Evolutionary conservation across 176 grass and related monocot species (phyloP), one percentile per base, ranked within the genome.

Genomic region (Oryza coarctata): DNA sequence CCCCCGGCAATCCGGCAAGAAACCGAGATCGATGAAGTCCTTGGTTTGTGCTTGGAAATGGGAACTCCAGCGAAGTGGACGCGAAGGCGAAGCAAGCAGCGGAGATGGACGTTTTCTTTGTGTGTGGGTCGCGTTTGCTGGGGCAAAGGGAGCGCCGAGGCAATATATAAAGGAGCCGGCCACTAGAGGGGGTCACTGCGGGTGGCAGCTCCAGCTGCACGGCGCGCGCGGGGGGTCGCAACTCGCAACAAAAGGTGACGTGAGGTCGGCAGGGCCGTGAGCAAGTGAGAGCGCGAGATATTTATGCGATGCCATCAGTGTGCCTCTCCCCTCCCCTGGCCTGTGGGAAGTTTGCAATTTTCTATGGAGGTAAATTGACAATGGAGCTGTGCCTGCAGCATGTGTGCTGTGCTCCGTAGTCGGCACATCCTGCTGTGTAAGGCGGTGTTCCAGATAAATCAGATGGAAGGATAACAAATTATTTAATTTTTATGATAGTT

Each of bases 151-250:
- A 58, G 58, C 23, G 41, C 23, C 10, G 52, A 12, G 75, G 55
- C 57, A 3, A 30, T 74, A 80, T 80, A 80, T 80, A 86, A 80
- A 40, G 81, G 55, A 8, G 8, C 6, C 32, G 32, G 32, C 1
- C 32, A 33, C 32, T 4, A 4, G 32, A 0, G 12, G 14, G 14
- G 20, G 6, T n/a, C 55, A 60, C 4, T 66, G 63, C 9, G 31
- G 63, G 15, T 26, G 26, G 64, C 3, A 39, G 68, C 68, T 55
- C 66, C 14, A 2, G 2, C 38, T 12, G 6, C 52, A 71, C 74
- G 65, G n/a, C 60, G 28, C 17, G 30, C 10, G 18, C 9, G 13
- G 39, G 30, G 3, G 68, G 27, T 6, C 20, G 81, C 12, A 44
- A 55, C 50, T 22, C 28, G 18, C 22, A 29, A 60, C 55, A 25